Evolutionary conservation across 2,329 filamentous ascomycete species (phyloP), one percentile per base, ranked within the genome.

Genomic region (Chaetomium olivaceum): DNA sequence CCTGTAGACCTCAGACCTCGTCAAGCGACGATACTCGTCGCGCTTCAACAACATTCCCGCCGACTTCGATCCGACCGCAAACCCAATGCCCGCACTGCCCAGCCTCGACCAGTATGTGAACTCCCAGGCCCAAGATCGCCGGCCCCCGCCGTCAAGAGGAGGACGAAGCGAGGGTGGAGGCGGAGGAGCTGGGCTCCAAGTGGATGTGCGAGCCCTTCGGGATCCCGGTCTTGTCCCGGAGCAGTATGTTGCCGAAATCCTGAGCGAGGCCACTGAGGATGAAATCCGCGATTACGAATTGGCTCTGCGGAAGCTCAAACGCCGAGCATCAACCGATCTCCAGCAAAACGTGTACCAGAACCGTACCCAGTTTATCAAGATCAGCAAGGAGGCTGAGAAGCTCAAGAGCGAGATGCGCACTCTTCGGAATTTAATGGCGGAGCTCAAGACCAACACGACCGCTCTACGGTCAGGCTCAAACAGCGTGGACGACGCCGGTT

Each of bases 321-420:
- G 85, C 70, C 87, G 91, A 63, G 93, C 92, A 9, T 89, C 90
- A 5, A 85, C 88, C 58, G 93, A 98, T 72, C 83, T 99, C 25
- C 94, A 98, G 77, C 92, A 96, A 75, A 98, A 93, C 78, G 91
- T 99, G 59, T 94, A 96, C 78, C 93, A 97, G 77, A 99, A 99
- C 78, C 89, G 95, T 58, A 96, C 92, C 0, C 95, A 98, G 74
- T 99, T 99, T 75, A 98, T 99, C 82, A 96, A 96, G 78, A 98
- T 99, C 77, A 97, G 93, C 76, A 97, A 98, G 79, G 95, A 99
- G 80, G 95, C 96, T 1, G 95, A 99, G 79, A 97, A 97, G 80
- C 87, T 99, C 65, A 98, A 98, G 79, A 87, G 88, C 63, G 95
- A 99, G 77, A 98, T 99, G 95, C 87, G 92, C 61, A 91, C 91